phyloP scores from a whole-genome alignment of 2,329 filamentous ascomycete species.

The Phaeosphaeriaceae sp. region DNA sequence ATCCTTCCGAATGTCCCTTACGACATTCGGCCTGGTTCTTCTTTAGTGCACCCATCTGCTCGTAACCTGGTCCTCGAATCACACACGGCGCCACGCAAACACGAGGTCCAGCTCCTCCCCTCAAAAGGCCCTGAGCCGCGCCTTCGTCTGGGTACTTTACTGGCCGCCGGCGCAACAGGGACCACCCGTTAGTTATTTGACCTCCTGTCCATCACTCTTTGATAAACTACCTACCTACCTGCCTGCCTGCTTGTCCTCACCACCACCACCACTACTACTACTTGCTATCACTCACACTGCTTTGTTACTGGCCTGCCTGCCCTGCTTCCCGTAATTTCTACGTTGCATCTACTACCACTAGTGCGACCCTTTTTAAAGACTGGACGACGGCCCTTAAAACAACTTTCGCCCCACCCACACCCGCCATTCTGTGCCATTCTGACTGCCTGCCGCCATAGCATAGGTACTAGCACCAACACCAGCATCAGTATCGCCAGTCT shows the following conservation, averaged over 20 bases:
- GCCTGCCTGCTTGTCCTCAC: conserved; percentile 1
- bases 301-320: not conserved
- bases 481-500: conserved; percentile 43
- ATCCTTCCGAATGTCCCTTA: no score
- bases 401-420: not conserved
- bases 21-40: conserved; percentile 12
- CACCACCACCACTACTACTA: not conserved
- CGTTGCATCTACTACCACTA: conserved; percentile 29
- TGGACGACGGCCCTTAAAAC: not conserved
- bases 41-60: conserved; percentile 10
- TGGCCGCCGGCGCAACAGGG: conserved; percentile 10
- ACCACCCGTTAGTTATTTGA: no score
- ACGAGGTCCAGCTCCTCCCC: conserved; percentile 17
- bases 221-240: no score
- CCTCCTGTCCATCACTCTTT: no score
- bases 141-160: conserved; percentile 18
- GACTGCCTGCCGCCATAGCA: no score
- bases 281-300: not conserved
- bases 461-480: no score
- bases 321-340: conserved; percentile 11
- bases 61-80: conserved; percentile 26
- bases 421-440: no score
- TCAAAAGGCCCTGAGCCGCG: conserved; percentile 24
- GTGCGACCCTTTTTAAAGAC: conserved; percentile 18
- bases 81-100: conserved; percentile 21